Percentiles rank a stretch among this genome's conserved stretches.
Evolutionary conservation across 1,284 basidiomycete species (phyloP).

Genomic region (Anthracocystis setariae): DNA sequence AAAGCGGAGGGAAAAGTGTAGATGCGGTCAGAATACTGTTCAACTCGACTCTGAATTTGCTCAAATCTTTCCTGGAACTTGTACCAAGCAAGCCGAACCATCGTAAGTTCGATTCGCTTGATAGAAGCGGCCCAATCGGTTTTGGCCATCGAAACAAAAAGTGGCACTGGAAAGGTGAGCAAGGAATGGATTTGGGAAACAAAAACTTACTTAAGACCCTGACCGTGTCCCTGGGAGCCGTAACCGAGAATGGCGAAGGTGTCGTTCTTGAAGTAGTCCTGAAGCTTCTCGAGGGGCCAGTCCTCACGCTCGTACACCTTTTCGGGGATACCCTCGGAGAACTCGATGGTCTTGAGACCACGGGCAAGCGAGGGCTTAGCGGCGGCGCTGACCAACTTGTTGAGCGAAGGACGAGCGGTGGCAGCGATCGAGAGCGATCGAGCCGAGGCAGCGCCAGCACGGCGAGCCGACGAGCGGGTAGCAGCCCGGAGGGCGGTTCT

Average conservation of each 20-base stretch:
- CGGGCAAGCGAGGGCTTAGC: constrained; percentile 53
- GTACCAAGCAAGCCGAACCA: background rate
- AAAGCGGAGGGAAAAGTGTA: constrained; percentile 4
- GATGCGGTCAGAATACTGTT: constrained; percentile 10
- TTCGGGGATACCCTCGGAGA: constrained; percentile 86
- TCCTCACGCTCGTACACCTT: constrained; percentile 96
- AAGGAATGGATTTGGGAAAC: background rate
- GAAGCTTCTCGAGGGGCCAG: constrained; percentile 96
- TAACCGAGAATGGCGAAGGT: constrained; percentile 93
- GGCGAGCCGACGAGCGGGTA: constrained; percentile 46
- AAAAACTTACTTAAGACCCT: constrained; percentile 80
- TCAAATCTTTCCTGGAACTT: background rate
- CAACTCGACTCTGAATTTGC: background rate
- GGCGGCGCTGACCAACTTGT: constrained; percentile 37
- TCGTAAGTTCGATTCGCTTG: background rate
- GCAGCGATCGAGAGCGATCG: constrained; percentile 51
- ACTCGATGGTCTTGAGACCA: constrained; percentile 96
- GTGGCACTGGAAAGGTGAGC: background rate
- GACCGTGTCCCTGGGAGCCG: constrained; percentile 94
- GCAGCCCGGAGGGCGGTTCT: constrained; percentile 52
- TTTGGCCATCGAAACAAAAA: background rate
- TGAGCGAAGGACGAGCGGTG: constrained; percentile 43
- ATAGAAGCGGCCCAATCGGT: background rate
- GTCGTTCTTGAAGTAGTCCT: constrained; percentile 97
- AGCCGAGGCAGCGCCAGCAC: constrained; percentile 36